phyloP scores from a whole-genome alignment of 306 rosid genomes.

The Castanea crenata region DNA sequence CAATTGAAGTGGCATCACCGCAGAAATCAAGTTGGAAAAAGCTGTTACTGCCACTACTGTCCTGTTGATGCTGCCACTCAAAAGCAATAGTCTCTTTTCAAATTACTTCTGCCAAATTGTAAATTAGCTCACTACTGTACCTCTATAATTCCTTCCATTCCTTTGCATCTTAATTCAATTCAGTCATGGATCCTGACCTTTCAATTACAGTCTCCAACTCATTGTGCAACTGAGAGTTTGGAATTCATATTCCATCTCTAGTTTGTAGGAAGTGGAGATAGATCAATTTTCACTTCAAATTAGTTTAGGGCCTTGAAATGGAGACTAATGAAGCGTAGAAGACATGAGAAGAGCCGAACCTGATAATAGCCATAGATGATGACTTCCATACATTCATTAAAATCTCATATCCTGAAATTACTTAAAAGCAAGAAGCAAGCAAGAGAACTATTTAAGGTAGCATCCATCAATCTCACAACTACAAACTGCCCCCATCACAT shows the following conservation, averaged over 20 bases:
- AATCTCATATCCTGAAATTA: background rate
- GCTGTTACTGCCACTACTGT: background rate
- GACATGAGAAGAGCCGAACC: background rate
- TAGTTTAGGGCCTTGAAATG: background rate
- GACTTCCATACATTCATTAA: background rate
- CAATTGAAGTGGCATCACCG: background rate
- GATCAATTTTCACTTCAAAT: no score
- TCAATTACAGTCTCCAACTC: background rate
- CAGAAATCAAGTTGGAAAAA: background rate
- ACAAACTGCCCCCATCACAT: background rate
- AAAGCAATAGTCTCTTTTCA: background rate
- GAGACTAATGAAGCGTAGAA: background rate
- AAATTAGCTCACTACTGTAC: background rate
- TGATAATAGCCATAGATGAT: background rate
- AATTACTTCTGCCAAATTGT: background rate
- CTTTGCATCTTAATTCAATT: background rate
- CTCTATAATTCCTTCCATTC: background rate
- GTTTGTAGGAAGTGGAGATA: no score
- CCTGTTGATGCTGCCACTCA: background rate
- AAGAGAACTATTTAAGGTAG: background rate
- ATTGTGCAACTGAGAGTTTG: background rate
- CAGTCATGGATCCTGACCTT: background rate
- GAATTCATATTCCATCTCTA: background rate
- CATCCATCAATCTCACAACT: background rate
- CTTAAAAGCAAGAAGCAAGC: background rate